Base-by-base conservation (phyloP, 1,284 basidiomycete genomes). In the Cerioporus squamosus region DNA sequence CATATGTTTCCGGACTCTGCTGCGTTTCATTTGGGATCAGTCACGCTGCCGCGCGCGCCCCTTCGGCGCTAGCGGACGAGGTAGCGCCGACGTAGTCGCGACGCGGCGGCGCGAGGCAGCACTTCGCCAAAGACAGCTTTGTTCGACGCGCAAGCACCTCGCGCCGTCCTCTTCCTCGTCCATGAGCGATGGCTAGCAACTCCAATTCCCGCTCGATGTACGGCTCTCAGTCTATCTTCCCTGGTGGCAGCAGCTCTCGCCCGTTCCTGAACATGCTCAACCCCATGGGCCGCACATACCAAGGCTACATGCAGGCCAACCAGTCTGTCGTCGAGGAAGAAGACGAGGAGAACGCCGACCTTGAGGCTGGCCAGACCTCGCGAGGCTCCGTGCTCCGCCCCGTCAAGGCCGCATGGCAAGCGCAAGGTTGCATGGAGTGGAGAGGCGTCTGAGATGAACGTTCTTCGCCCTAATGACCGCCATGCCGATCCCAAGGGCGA, bases 241-340 rank as follows among this genome's bases (percentile, higher is more conserved):
- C n/a, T 40, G 77, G 77, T 45, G 73, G 72, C 39, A 82, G 84
- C 31, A 81, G 75, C 67, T 89, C 88, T 43, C 82, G 85, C 43
- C 85, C 87, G 3, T 91, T 94, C 67, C 85, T 94, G 64, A 87
- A 87, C 73, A 85, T 91, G 79, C 79, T 94, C 40, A 94, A 94
- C 69, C 91, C 93, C 36, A 87, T 92, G 82, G 83, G 83, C 64
- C 78, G 87, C 69, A 73, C 79, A 59, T 83, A 89, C 71, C 81
- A 87, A 66, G 86, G 91, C 40, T 88, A 92, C 74, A 76, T 80
- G 22, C 86, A 85, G 65, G 86, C 88, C 43, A 84, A 81, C 69
- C 86, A 89, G 70, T 84, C 84, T 26, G 76, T 86, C 5, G 74
- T 85, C 29, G 86, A 89, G 51, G 85, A 85, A 40, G 78, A 78